These are phyloP conservation scores for Hypoxylon sp. DNA, from an alignment of 2,329 filamentous ascomycete species.

Conservation along the genomic window DNA sequence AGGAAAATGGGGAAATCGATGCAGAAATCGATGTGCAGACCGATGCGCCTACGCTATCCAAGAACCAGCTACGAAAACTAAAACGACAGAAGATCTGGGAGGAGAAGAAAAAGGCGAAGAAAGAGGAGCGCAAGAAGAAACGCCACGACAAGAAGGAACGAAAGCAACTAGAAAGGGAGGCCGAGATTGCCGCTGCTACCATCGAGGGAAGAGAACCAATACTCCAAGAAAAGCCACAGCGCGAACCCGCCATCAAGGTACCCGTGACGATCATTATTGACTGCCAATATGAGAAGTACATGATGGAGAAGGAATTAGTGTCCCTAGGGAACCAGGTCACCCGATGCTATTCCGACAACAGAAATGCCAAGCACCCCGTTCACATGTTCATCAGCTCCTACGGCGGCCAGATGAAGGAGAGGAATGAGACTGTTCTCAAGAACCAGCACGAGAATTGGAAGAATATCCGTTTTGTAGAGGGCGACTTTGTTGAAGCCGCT, in stretches of 20 bases:
- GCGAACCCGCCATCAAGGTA: constrained; percentile 60
- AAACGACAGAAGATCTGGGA: constrained; percentile 82
- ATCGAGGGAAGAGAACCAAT: constrained; percentile 60
- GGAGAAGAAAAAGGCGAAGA: constrained; percentile 72
- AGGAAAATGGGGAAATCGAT: constrained; percentile 52
- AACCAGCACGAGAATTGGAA: constrained; percentile 84
- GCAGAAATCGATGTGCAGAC: too few species aligned
- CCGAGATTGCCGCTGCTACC: constrained; percentile 61
- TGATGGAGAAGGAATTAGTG: constrained; percentile 87
- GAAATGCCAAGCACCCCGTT: constrained; percentile 72
- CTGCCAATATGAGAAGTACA: constrained; percentile 91
- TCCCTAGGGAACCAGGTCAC: constrained; percentile 88
- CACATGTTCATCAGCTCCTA: constrained; percentile 86
- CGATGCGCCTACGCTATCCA: constrained; percentile 70
- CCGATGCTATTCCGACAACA: constrained; percentile 90
- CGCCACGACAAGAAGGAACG: constrained; percentile 62
- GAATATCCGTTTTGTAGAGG: constrained; percentile 78
- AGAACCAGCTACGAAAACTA: constrained; percentile 87
- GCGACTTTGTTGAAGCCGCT: constrained; percentile 79
- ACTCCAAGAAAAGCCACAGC: constrained; percentile 54
- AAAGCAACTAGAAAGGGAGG: constrained; percentile 64
- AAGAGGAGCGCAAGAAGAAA: constrained; percentile 70
- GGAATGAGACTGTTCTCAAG: constrained; percentile 82
- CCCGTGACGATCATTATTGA: constrained; percentile 88
- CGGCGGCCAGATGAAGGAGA: constrained; percentile 77